phyloP scores from a whole-genome alignment of 176 grass and related monocot genomes.

The Juncus inflexus region DNA sequence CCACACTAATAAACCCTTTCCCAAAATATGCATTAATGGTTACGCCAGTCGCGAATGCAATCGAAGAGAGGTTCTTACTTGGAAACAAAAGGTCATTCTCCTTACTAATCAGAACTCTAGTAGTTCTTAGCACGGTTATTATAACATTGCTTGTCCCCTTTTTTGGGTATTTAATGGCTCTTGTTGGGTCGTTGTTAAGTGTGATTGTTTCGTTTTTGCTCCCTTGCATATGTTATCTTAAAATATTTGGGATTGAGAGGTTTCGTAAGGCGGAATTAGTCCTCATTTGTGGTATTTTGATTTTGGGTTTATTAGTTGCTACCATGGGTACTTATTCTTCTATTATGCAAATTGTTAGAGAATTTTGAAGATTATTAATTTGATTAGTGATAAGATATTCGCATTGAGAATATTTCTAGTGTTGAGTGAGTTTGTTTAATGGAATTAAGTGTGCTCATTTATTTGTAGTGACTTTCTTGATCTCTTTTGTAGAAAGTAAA shows the following conservation, averaged over 20 bases:
- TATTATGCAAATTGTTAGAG: slow-evolving; percentile 45
- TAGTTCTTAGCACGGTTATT: slow-evolving; percentile 52
- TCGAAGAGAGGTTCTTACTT: slow-evolving; percentile 44
- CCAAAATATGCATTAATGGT: slow-evolving; percentile 75
- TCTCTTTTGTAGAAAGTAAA: no score
- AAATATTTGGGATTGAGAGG: slow-evolving; percentile 40
- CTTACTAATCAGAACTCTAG: slow-evolving; percentile 32
- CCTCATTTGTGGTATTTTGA: slow-evolving; percentile 38
- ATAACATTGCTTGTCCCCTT: slow-evolving; percentile 59
- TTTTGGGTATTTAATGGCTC: slow-evolving; percentile 74
- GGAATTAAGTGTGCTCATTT: no score
- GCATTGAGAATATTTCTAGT: no score
- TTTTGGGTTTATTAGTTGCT: slow-evolving; percentile 44
- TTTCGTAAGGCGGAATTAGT: slow-evolving; percentile 35
- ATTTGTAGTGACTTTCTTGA: no score
- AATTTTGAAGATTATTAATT: slow-evolving; percentile 33
- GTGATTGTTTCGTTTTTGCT: slow-evolving; percentile 58
- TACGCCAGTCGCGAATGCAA: slow-evolving; percentile 42
- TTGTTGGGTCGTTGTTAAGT: slow-evolving; percentile 70
- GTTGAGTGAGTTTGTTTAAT: no score
- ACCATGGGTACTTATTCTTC: slow-evolving; percentile 57
- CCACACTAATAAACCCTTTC: slow-evolving; percentile 56
- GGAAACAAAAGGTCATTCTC: slow-evolving; percentile 24
- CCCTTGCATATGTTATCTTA: slow-evolving; percentile 73
- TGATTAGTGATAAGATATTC: background rate